These are phyloP conservation scores for Quillaja saponaria DNA, from an alignment of 306 rosid species.

Conservation along the genomic window DNA sequence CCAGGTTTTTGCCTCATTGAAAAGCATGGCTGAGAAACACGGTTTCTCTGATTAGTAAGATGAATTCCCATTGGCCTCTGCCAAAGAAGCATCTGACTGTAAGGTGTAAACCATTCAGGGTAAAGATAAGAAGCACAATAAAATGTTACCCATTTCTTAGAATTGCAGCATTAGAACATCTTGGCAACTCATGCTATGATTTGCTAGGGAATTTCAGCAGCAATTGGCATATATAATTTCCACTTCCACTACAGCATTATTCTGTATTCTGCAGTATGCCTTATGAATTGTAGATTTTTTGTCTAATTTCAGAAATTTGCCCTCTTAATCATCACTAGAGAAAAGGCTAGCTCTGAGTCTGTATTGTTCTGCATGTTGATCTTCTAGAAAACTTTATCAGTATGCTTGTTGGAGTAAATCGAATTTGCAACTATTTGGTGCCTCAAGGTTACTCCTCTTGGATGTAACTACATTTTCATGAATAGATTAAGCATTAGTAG, in stretches of 20 bases:
- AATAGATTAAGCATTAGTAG: too few relatives aligned
- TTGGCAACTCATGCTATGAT: not conserved
- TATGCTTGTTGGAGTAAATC: too few relatives aligned
- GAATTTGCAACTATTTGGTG: too few relatives aligned
- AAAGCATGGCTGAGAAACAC: constrained; percentile 47
- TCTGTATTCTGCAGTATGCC: constrained; percentile 23
- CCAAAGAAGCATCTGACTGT: constrained; percentile 35
- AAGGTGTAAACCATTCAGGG: constrained; percentile 6
- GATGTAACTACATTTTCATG: too few relatives aligned
- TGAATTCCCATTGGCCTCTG: constrained; percentile 39
- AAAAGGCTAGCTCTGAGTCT: not conserved
- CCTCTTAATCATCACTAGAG: not conserved
- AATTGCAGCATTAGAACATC: constrained; percentile 8
- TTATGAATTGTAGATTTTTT: constrained; percentile 7
- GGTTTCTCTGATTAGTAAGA: constrained; percentile 53
- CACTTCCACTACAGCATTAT: constrained; percentile 8
- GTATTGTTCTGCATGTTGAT: not conserved
- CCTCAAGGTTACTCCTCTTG: too few relatives aligned
- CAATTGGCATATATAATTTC: constrained; percentile 15
- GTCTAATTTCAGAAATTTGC: constrained; percentile 19
- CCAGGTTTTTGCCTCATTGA: constrained; percentile 52
- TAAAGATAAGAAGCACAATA: constrained; percentile 6
- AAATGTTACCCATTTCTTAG: constrained; percentile 5
- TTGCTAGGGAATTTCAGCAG: not conserved
- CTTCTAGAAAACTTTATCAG: too few relatives aligned